Evolutionary conservation across 805 yeast species (phyloP), one percentile per base, ranked within the genome.

Genomic region (Ogataea ramenticola): DNA sequence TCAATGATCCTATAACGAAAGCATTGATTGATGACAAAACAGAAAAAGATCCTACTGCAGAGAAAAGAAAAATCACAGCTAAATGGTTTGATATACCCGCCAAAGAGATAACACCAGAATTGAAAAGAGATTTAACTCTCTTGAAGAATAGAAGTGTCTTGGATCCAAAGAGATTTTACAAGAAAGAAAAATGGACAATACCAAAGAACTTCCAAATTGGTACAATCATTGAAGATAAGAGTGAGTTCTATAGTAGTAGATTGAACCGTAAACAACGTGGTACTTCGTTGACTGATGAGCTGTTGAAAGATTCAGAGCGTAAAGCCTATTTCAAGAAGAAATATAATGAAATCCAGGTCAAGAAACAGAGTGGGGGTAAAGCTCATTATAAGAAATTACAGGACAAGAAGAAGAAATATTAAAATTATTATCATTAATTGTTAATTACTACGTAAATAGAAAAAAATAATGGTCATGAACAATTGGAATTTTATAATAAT

Each of bases 161-260:
- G 49, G 98, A 93, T 60, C 98, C 97, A 8, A 93, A 93, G 66
- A 77, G 97, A 54, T 96, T 88, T 65, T 93, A 93, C 66, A 88
- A 86, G 65, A 87, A 86, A 61, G 93, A 84, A 46, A 80, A 80
- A 48, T 83, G 89, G 84, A 73, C 71, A 41, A 71, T 74, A 8
- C 91, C 95, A 39, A 86, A 85, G 55, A 78, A 72, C 51, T 89
- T 93, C 61, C 93, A 91, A 46, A 76, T 86, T 53, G 99, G 99
- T 15, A 89, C 96, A 0, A 77, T 93, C 32, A 64, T 90, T 22
- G 93, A 85, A 53, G 91, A 89, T 36, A 79, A 82, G 50, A 72
- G 86, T 2, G 97, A 91, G 59, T 87, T 73, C 62, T 86, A 72
- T 66, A 76, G 81, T 33, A 67, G 79, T 4, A 71, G 95, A 49